These are phyloP conservation scores for Sphaerulina musiva DNA, from an alignment of 2,329 filamentous ascomycete genomes.

Conservation along the genomic window DNA sequence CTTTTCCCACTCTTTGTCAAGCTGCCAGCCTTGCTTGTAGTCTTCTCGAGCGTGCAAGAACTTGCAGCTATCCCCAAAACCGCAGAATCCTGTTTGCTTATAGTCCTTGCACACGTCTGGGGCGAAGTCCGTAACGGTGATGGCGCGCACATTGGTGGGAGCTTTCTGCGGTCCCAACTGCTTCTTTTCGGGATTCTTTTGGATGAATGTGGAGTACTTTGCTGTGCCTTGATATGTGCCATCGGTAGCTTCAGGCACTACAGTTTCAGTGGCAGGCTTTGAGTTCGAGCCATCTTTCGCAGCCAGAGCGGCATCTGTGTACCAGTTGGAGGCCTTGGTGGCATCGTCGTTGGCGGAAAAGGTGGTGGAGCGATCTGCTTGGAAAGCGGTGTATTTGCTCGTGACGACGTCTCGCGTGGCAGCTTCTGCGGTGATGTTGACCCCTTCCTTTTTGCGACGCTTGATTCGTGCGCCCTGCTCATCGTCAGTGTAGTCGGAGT, in stretches of 20 bases:
- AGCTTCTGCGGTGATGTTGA: constrained; percentile 60
- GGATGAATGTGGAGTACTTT: constrained; percentile 67
- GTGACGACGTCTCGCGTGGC: constrained; percentile 33
- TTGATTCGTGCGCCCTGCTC: constrained; percentile 73
- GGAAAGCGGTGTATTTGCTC: constrained; percentile 39
- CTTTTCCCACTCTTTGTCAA: constrained; percentile 90
- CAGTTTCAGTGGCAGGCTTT: constrained; percentile 6
- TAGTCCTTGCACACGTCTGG: constrained; percentile 96
- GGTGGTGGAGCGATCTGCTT: constrained; percentile 55
- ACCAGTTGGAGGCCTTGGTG: constrained; percentile 85
- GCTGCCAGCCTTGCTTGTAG: constrained; percentile 88
- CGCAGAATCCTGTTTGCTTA: constrained; percentile 69
- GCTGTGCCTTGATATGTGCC: constrained; percentile 72
- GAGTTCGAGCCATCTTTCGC: constrained; percentile 17
- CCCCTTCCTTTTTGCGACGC: constrained; percentile 63
- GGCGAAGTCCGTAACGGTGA: constrained; percentile 83
- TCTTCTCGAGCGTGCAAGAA: constrained; percentile 70
- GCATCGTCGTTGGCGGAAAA: constrained; percentile 73
- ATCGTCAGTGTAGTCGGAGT: constrained; percentile 64
- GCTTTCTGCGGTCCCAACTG: constrained; percentile 82
- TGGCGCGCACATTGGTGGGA: constrained; percentile 79
- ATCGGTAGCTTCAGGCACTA: constrained; percentile 53
- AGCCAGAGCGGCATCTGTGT: constrained; percentile 59
- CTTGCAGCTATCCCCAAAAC: constrained; percentile 75
- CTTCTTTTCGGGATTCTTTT: constrained; percentile 67